Base-by-base conservation (phyloP, 257 asterid species). In the Nicotiana undulata region DNA sequence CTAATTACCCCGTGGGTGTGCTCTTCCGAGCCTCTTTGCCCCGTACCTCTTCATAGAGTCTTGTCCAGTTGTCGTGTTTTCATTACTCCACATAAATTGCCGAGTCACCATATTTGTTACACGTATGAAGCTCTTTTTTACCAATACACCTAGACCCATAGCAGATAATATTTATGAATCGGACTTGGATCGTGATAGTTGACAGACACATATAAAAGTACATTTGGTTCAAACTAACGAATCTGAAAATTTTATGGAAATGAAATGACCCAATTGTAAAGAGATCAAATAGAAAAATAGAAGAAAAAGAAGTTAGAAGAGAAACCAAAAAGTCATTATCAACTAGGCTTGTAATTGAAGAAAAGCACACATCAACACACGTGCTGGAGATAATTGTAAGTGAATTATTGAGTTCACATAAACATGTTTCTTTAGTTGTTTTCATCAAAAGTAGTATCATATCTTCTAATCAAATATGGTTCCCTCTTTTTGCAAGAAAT, bases 311-410 rank as follows among this genome's bases (percentile, higher is more conserved):
- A 51, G 34, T 15, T 4, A 46, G 26, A 7, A 24, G 40, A 0
- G 31, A 20, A 70, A 6, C 3, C 11, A 70, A 56, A 72, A 8
- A 7, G 61, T n/a, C 49, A 81, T 60, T 79, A 79, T 76, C 66
- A 29, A 75, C 51, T 81, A n/a, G 75, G 44, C 75, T 84, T 88
- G 34, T 31, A 84, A 83, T 79, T 80, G 9, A 89, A 88, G 90
- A 87, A 87, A 87, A 72, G 66, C 46, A 83, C 66, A 83, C 59
- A 84, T 74, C 29, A 86, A 79, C 86, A 84, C 90, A 84, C 90
- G 89, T 83, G 91, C 86, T 85, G 56, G 88, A 83, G 40, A 26
- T 9, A 79, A 11, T 28, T 70, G 56, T 53, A 68, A 20, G 56
- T 68, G 32, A n/a, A 88, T 87, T 63, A 89, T 86, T 87, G 83